Conservation (phyloP, 305 asterid genomes). For the Fraxinus angustifolia region DNA sequence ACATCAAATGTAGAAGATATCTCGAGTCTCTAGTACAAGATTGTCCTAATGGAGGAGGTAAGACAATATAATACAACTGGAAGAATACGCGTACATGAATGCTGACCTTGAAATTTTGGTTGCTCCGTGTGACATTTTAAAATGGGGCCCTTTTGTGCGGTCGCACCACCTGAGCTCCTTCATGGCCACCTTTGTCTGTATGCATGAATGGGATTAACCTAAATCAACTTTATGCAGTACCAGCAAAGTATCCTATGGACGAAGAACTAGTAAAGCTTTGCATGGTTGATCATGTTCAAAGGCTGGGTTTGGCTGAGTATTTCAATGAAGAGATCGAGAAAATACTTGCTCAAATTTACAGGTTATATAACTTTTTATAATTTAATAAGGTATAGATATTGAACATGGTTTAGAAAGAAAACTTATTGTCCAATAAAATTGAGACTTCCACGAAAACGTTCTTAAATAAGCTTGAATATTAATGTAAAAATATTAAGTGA, state of each 20-base stretch:
- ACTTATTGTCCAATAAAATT: constrained; percentile 10
- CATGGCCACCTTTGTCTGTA: neutral
- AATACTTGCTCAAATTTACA: constrained; percentile 37
- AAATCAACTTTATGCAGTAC: constrained; percentile 30
- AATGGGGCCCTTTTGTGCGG: no score
- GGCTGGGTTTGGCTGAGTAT: constrained; percentile 46
- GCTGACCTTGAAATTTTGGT: no score
- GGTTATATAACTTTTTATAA: constrained; percentile 16
- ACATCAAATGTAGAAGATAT: constrained; percentile 27
- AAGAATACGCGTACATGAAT: neutral
- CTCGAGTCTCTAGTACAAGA: constrained; percentile 35
- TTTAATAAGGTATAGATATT: neutral
- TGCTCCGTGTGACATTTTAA: no score
- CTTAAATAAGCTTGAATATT: neutral
- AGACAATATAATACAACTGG: neutral
- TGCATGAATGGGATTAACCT: neutral
- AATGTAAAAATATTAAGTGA: neutral
- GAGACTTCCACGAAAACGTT: neutral
- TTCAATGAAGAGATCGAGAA: constrained; percentile 41
- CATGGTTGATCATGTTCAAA: constrained; percentile 49
- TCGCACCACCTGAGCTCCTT: no score
- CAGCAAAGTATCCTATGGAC: constrained; percentile 41
- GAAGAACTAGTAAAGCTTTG: constrained; percentile 41
- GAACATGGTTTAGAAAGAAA: neutral
- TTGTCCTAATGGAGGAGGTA: constrained; percentile 48